These are phyloP conservation scores for Dendrobium catenatum DNA, from an alignment of 106 monocot species.

Conservation along the genomic window DNA sequence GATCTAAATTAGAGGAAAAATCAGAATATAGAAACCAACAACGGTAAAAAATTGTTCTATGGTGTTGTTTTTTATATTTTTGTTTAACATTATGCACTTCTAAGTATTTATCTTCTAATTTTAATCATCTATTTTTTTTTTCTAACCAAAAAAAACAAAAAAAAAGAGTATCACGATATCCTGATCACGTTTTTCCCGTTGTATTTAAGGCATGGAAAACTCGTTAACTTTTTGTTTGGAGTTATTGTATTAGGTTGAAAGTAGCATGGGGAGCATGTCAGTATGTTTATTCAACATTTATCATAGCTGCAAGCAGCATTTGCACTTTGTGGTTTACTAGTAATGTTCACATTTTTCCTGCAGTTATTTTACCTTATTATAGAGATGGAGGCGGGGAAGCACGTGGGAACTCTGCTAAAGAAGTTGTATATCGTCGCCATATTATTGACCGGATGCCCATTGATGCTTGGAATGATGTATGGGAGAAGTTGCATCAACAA, in stretches of 20 bases:
- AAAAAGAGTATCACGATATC: no score
- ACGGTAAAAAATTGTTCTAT: no score
- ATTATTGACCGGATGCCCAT: conserved; percentile 80
- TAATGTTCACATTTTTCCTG: conserved; percentile 14
- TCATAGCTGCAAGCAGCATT: background rate
- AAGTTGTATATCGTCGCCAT: conserved; percentile 74
- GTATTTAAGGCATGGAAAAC: background rate
- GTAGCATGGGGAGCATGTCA: background rate
- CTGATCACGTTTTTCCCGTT: no score
- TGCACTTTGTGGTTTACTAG: background rate
- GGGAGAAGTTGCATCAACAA: conserved; percentile 77
- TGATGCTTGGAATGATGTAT: conserved; percentile 86
- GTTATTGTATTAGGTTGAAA: background rate
- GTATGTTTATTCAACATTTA: conserved; percentile 5
- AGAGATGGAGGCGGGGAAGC: conserved; percentile 38
- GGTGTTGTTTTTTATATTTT: no score
- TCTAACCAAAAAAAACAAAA: no score
- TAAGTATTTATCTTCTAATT: no score
- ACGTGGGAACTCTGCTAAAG: conserved; percentile 19
- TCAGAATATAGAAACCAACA: no score
- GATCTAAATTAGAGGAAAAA: no score
- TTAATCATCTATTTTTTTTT: no score
- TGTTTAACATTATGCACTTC: no score
- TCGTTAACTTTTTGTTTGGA: background rate
- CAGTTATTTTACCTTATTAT: conserved; percentile 85